A percentile compares a stretch with the other conserved stretches of the same genome.
Evolutionary conservation across 1,139 yeast genomes (phyloP).

Genomic region (Suhomyces panamericanus): DNA sequence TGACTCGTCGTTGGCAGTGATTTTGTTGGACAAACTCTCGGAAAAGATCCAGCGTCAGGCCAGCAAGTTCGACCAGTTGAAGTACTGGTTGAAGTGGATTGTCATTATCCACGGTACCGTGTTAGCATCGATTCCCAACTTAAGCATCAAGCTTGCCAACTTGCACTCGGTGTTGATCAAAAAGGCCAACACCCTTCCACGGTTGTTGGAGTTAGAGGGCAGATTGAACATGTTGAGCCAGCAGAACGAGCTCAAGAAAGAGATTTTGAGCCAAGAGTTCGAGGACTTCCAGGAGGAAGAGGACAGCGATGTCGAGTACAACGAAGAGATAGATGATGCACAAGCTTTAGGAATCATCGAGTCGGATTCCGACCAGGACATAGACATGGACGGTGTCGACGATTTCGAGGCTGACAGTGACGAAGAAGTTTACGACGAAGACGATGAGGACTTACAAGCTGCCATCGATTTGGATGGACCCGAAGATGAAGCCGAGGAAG

Average conservation of each 20-base stretch:
- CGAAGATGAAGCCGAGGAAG: slow-evolving; percentile 33
- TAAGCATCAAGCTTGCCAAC: slow-evolving; percentile 66
- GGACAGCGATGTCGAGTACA: slow-evolving; percentile 40
- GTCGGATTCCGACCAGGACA: slow-evolving; percentile 21
- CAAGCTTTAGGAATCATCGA: slow-evolving; percentile 27
- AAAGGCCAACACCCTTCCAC: slow-evolving; percentile 74
- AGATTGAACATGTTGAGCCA: slow-evolving; percentile 71
- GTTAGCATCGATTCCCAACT: slow-evolving; percentile 66
- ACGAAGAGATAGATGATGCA: slow-evolving; percentile 45
- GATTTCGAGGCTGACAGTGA: slow-evolving; percentile 23
- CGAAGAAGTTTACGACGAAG: slow-evolving; percentile 20
- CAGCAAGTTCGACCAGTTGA: slow-evolving; percentile 68
- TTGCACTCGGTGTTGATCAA: slow-evolving; percentile 75
- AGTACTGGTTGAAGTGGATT: slow-evolving; percentile 92
- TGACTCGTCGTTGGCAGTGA: slow-evolving; percentile 71
- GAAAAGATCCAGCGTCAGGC: slow-evolving; percentile 74
- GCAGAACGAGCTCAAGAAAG: slow-evolving; percentile 67
- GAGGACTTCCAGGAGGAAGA: slow-evolving; percentile 30
- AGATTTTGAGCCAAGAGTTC: slow-evolving; percentile 33
- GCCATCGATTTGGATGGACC: slow-evolving; percentile 20
- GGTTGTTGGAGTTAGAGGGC: slow-evolving; percentile 80
- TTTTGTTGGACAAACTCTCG: slow-evolving; percentile 76
- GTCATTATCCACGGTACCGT: slow-evolving; percentile 87
- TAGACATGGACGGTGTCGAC: slow-evolving; percentile 21
- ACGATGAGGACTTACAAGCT: slow-evolving; percentile 19